A percentile compares a stretch with the other conserved stretches of the same genome.
Conservation (phyloP, 352 stramenopile species). For the Phytophthora macrochlamydospora region DNA sequence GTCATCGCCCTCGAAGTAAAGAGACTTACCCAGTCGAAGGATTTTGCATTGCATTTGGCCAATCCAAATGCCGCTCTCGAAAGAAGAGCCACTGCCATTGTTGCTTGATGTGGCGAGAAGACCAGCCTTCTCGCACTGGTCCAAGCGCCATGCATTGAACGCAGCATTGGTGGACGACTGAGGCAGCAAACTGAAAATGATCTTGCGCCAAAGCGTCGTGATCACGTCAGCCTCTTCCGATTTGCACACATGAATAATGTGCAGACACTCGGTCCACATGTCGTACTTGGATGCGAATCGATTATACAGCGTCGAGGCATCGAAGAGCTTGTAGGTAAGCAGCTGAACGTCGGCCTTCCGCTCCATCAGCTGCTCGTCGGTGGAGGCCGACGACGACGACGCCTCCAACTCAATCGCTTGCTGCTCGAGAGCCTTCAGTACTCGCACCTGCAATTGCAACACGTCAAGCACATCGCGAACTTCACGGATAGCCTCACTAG, state of each 20-base stretch:
- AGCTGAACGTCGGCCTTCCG: conserved; percentile 67
- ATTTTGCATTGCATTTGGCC: conserved; percentile 81
- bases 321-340: conserved; percentile 79
- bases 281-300: conserved; percentile 86
- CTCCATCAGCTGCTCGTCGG: conserved; percentile 52
- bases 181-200: conserved; percentile 75
- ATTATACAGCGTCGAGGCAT: conserved; percentile 87
- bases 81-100: conserved; percentile 45
- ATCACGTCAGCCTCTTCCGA: conserved; percentile 82
- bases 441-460: conserved; percentile 80
- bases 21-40: conserved; percentile 70
- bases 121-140: conserved; percentile 68
- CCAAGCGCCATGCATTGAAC: conserved; percentile 77
- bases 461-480: conserved; percentile 86
- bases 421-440: conserved; percentile 79
- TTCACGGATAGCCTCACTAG: conserved; percentile 72
- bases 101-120: conserved; percentile 45
- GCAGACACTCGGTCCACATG: conserved; percentile 87
- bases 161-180: conserved; percentile 60
- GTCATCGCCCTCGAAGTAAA: conserved; percentile 67
- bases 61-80: conserved; percentile 84
- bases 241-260: conserved; percentile 87
- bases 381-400: conserved; percentile 21
- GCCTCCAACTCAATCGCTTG: conserved; percentile 69
- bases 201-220: conserved; percentile 70